Evolutionary conservation across 331 rosid species (phyloP), one percentile per base, ranked within the genome.

Genomic region (Acacia pycnantha): DNA sequence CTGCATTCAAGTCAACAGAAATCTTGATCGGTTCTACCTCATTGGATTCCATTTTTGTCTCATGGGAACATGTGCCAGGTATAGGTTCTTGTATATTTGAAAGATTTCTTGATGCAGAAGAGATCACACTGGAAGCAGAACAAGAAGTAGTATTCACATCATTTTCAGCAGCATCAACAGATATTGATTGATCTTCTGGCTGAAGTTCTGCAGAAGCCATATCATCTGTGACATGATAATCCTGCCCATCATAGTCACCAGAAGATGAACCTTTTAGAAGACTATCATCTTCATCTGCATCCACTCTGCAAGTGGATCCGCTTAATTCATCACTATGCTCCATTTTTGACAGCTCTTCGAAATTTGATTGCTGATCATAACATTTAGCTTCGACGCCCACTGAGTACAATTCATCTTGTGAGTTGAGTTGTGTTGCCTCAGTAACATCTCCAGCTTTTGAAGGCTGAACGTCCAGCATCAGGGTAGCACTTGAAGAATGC

Each of bases 331-430:
- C 81, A 56, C 69, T 69, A 69, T 84, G 79, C 74, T 48, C 29
- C 77, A 84, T 77, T 74, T 81, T 80, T 24, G 76, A 81, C 37
- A 48, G 78, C 85, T 83, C 94, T 79, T 86, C 86, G 9, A 70
- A 33, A 79, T 77, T 65, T 66, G 73, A 77, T 44, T 77, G 85
- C 72, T 67, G 83, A 21, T 79, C 78, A 73, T 70, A 70, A 84
- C 47, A 73, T 62, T 76, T 29, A 83, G 70, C 43, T 77, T 48
- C 87, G 50, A 46, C 73, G 68, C 78, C 92, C 68, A 74, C 76
- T 16, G 74, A 84, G 79, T 66, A 86, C n/a, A 77, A 88, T 83
- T 79, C 90, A 66, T 77, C 76, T 68, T 74, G 92, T 62, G 85
- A 82, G 58, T 79, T 83, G 48, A 73, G 81, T 80, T 80, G 88